Evolutionary conservation across 345 rosid genomes (phyloP), one percentile per base, ranked within the genome.

Genomic region (Melaleuca quinquenervia): DNA sequence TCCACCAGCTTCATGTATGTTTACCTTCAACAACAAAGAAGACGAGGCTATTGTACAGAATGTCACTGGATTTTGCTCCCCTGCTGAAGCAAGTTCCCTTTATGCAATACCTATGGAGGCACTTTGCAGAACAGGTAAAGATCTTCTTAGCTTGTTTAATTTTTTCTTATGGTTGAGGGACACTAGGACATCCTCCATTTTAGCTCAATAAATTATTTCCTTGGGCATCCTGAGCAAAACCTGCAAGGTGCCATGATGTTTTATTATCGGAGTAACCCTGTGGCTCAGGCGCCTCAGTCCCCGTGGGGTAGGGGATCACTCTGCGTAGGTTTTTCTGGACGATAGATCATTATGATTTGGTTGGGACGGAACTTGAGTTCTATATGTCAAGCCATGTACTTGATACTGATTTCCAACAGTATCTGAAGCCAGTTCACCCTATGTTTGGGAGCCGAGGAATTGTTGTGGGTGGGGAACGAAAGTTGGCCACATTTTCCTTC

Each of bases 1-100:
- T 97, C 91, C 99, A 97, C 88, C 99, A 97, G 76, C 98, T 96
- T 84, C 99, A 97, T 45, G 95, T 97, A 4, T 97, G 98, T 94
- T 89, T 97, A 90, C 99, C 98, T 88, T 94, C 99, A 70, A 91
- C 99, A 0, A 93, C 92, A 87, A 88, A 92, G 52, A 96, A 97
- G 90, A 96, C 99, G 22, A 91, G 98, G 88, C 90, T 96, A 50
- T 56, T 97, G 49, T 97, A 97, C 88, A 91, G 99, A 87, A 96
- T 97, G 98, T 96, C 99, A 7, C 92, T 97, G 36, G 99, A 97
- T 93, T 97, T 97, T 83, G 99, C 99, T 85, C 95, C 98, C 20
- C 58, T 96, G 22, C 91, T 97, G 83, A 96, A 95, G 91, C 93
- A 92, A 54, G 52, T 96, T 87, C 99, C 99, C 78, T 94, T 97